These are phyloP conservation scores for Phanerodontia chrysosporium DNA, from an alignment of 768 basidiomycete species.

Conservation along the genomic window DNA sequence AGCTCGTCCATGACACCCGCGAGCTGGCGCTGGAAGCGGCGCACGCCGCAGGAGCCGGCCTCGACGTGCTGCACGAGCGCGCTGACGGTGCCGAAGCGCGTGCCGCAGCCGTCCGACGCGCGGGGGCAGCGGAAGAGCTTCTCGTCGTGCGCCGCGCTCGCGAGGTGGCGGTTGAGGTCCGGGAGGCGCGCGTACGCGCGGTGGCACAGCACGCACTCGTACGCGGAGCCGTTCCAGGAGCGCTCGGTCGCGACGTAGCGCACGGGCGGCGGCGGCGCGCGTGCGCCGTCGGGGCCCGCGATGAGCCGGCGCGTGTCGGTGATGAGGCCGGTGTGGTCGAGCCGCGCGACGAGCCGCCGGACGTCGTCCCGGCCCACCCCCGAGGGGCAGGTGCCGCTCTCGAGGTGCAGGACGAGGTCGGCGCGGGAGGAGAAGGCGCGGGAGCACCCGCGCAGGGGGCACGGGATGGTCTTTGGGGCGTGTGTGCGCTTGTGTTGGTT, in stretches of 20 bases:
- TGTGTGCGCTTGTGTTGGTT: constrained; percentile 46
- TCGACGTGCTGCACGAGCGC: constrained; percentile 63
- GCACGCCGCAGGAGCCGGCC: constrained; percentile 54
- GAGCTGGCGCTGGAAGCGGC: constrained; percentile 39
- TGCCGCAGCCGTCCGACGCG: constrained; percentile 33
- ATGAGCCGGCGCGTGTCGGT: constrained; percentile 51
- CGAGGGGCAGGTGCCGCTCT: constrained; percentile 51
- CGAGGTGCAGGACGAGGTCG: constrained; percentile 58
- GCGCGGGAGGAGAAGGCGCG: constrained; percentile 45
- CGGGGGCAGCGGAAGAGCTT: constrained; percentile 52
- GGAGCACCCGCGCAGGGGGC: constrained; percentile 40
- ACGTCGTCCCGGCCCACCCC: constrained; percentile 35
- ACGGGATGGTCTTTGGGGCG: constrained; percentile 29
- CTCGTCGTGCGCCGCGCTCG: constrained; percentile 54
- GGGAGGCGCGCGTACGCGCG: constrained; percentile 33
- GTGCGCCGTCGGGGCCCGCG: constrained; percentile 25
- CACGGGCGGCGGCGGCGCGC: constrained; percentile 16
- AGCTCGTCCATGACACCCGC: constrained; percentile 33
- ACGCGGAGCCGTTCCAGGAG: constrained; percentile 41
- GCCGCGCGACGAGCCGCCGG: constrained; percentile 32
- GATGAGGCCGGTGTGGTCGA: constrained; percentile 43
- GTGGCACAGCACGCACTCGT: constrained; percentile 66
- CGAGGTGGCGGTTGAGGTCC: constrained; percentile 57
- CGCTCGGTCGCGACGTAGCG: constrained; percentile 35
- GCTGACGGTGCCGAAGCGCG: constrained; percentile 48